Evolutionary conservation across 768 basidiomycete species (phyloP), one percentile per base, ranked within the genome.

Genomic region (Tephrocybe sp.): DNA sequence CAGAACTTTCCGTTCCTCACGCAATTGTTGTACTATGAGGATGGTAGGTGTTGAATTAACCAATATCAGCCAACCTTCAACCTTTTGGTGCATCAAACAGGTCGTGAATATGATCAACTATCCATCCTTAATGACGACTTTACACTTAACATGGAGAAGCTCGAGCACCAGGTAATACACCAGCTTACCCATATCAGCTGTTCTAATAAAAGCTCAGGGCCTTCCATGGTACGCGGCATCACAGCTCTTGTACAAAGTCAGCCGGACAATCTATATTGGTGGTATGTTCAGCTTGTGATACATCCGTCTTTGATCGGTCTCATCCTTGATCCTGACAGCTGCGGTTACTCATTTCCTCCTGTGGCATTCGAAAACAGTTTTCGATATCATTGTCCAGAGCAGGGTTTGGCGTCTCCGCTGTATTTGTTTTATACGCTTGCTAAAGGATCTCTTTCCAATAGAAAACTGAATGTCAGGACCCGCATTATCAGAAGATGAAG

Each of bases 1-100:
- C 76, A 80, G 58, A 76, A 71, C 58, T 83, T 85, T 68, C 84
- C 84, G 1, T 84, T 84, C 67, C 64, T 81, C 14, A 75, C 77
- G 1, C 80, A 82, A 55, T 62, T 67, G 4, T 60, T 82, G 11
- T 82, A 76, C 60, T 74, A 77, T 54, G 69, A 76, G 58, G 78
- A 83, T 33, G 56, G 56, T 18, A 74, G 79, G 0, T 17, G 62
- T 4, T 85, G n/a, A n/a, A n/a, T n/a, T n/a, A n/a, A n/a, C n/a
- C n/a, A n/a, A n/a, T n/a, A n/a, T n/a, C n/a, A n/a, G n/a, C n/a
- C n/a, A n/a, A n/a, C n/a, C n/a, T n/a, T n/a, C n/a, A n/a, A n/a
- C n/a, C n/a, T n/a, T n/a, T n/a, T n/a, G n/a, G n/a, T n/a, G n/a
- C n/a, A n/a, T n/a, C n/a, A n/a, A n/a, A n/a, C n/a, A n/a, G n/a